Evolutionary conservation across 2,329 filamentous ascomycete species (phyloP).

Genomic region (Fusarium pseudonygamai): DNA sequence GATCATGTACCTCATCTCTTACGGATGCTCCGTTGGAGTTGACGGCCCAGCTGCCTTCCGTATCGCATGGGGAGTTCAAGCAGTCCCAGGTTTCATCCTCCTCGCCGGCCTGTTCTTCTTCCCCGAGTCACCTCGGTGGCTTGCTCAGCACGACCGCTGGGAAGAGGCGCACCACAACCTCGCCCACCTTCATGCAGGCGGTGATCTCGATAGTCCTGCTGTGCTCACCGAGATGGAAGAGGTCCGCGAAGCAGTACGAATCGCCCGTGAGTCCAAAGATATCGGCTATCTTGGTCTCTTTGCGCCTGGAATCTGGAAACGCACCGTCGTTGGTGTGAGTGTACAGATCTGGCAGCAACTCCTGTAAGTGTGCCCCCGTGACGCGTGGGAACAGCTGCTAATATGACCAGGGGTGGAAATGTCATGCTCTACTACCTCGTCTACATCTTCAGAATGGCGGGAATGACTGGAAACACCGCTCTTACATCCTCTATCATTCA

Average conservation of each 20-base stretch:
- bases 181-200: slow-evolving; percentile 66
- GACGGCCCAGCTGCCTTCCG: slow-evolving; percentile 66
- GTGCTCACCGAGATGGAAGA: slow-evolving; percentile 68
- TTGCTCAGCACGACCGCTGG: slow-evolving; percentile 69
- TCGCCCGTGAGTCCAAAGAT: slow-evolving; percentile 50
- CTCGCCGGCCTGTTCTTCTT: slow-evolving; percentile 67
- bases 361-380: slow-evolving; percentile 39
- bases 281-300: slow-evolving; percentile 57
- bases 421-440: slow-evolving; percentile 69
- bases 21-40: slow-evolving; percentile 66
- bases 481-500: slow-evolving; percentile 63
- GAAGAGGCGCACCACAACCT: slow-evolving; percentile 62
- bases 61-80: slow-evolving; percentile 72
- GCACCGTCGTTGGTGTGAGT: slow-evolving; percentile 60
- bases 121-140: slow-evolving; percentile 70
- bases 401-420: slow-evolving; percentile 55
- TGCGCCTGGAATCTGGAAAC: slow-evolving; percentile 58
- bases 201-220: slow-evolving; percentile 61
- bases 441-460: slow-evolving; percentile 70
- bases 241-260: slow-evolving; percentile 54
- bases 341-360: slow-evolving; percentile 66
- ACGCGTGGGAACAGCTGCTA: background rate
- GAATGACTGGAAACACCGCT: slow-evolving; percentile 53
- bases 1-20: slow-evolving; percentile 76
- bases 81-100: slow-evolving; percentile 67